Base-by-base conservation (phyloP, 208 protist genomes). In the Trypanosoma theileri region DNA sequence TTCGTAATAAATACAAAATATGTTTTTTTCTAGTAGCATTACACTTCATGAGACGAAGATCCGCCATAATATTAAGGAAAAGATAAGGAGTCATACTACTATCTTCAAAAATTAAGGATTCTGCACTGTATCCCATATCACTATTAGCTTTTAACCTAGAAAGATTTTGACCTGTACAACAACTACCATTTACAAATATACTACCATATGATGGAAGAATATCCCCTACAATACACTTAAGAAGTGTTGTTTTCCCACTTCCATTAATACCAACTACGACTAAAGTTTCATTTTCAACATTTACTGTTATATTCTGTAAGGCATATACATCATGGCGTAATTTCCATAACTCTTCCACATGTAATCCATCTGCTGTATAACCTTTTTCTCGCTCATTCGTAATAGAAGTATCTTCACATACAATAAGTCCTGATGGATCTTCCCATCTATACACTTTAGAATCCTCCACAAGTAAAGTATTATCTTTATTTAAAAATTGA, bases 281-380 rank as follows among this genome's bases (percentile, higher is more conserved):
- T 26, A 63, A 35, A 14, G 52, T 53, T 64, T 76, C 65, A 28
- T 44, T 44, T 24, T 51, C 46, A n/a, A 76, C n/a, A 64, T 70
- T 68, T 4, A 76, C n/a, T n/a, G 71, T 50, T 45, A 76, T 41
- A 59, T 70, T 64, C 21, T 65, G 71, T n/a, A 76, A 40, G 12
- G 57, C 65, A 44, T 71, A 70, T 2, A 61, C 55, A 48, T 71
- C 17, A 53, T 76, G 46, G 17, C 48, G 44, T 16, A 19, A 9
- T 35, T 70, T 68, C 64, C 71, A 71, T 21, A 76, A 4, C 12
- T 53, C 42, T 35, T 26, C 16, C 0, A 62, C 56, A 40, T 44
- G 40, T 13, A 71, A 22, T 28, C 65, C 71, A 35, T 62, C 51
- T 8, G 13, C 40, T 9, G 50, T 42, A 22, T 52, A 63, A 17